These are phyloP conservation scores for Trichocladium antarcticum DNA, from an alignment of 495 filamentous ascomycete species.

Conservation along the genomic window DNA sequence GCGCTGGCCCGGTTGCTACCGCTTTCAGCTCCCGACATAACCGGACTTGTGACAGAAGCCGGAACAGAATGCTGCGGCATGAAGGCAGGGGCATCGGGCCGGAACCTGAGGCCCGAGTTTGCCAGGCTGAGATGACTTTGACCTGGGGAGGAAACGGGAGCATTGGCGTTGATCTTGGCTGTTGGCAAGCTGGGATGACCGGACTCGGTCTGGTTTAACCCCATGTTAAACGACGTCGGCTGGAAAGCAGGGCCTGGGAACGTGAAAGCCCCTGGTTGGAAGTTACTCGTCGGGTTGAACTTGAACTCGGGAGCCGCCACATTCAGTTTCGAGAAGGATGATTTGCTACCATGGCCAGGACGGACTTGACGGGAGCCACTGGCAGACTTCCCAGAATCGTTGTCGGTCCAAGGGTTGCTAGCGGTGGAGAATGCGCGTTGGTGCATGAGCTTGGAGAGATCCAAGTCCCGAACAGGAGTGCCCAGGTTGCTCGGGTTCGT, in stretches of 20 bases:
- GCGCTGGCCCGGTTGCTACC: slow-evolving; percentile 33
- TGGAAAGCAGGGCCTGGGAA: slow-evolving; percentile 49
- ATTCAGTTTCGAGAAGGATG: slow-evolving; percentile 69
- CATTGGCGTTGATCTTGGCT: slow-evolving; percentile 53
- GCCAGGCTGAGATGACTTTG: slow-evolving; percentile 66
- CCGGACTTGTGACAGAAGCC: slow-evolving; percentile 28
- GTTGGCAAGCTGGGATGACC: slow-evolving; percentile 33
- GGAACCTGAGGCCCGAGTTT: slow-evolving; percentile 55
- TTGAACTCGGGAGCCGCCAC: slow-evolving; percentile 81
- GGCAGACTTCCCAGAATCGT: slow-evolving; percentile 28
- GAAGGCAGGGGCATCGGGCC: slow-evolving; percentile 72
- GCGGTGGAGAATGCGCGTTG: slow-evolving; percentile 33
- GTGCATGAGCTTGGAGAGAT: slow-evolving; percentile 30
- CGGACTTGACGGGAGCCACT: slow-evolving; percentile 18
- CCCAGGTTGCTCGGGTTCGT: slow-evolving; percentile 66
- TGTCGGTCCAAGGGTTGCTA: slow-evolving; percentile 44
- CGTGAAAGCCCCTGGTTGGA: slow-evolving; percentile 46
- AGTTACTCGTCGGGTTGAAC: slow-evolving; percentile 55
- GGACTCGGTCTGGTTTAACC: slow-evolving; percentile 25
- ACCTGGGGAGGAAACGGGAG: slow-evolving; percentile 60
- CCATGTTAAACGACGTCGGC: slow-evolving; percentile 31
- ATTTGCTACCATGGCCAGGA: slow-evolving; percentile 48
- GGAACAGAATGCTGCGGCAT: slow-evolving; percentile 47
- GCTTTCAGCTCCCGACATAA: slow-evolving; percentile 28
- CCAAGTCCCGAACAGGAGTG: slow-evolving; percentile 43